Evolutionary conservation across 257 asterid species (phyloP), one percentile per base, ranked within the genome.

Genomic region (Parsonsia alboflavescens): DNA sequence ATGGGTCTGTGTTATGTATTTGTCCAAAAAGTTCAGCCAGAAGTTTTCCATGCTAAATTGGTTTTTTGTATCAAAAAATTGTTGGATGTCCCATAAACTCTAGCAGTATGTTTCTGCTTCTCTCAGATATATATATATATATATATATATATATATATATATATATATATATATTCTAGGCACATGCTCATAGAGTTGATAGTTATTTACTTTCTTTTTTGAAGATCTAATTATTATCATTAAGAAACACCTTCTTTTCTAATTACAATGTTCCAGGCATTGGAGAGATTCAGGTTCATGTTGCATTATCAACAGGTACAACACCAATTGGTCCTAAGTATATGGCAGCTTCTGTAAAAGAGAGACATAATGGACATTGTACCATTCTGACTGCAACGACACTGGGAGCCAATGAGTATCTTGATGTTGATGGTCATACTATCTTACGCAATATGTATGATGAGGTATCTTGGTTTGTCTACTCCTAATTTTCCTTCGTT

Each of bases 351-450:
- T 84, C 92, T 42, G 97, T 86, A 75, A 90, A 78, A 83, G 76
- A 81, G 74, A 73, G 71, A 24, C 52, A 52, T 42, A 50, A 50
- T 45, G 77, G 69, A 66, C 39, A 41, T 75, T 73, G 85, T 44
- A 90, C 97, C 12, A 84, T 87, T 91, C 89, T 93, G 75, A 88
- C 92, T 73, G 96, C 91, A 56, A 84, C 85, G 61, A 84, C 86
- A 73, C 87, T 81, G 70, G 74, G 86, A 68, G 80, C 69, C 54
- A 80, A 21, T 67, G 84, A 77, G 78, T 80, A 83, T 76, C 90
- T 93, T 62, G 97, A 91, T 83, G 98, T n/a, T n/a, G n/a, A n/a
- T n/a, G n/a, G 97, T 70, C 82, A 80, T 76, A 69, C 96, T 76
- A 78, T 93, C 69, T 78, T 91, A 68, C 87, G 82, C 63, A 87